Conservation (phyloP, 108 stramenopile species). For the Cyclotella kingstonii region DNA sequence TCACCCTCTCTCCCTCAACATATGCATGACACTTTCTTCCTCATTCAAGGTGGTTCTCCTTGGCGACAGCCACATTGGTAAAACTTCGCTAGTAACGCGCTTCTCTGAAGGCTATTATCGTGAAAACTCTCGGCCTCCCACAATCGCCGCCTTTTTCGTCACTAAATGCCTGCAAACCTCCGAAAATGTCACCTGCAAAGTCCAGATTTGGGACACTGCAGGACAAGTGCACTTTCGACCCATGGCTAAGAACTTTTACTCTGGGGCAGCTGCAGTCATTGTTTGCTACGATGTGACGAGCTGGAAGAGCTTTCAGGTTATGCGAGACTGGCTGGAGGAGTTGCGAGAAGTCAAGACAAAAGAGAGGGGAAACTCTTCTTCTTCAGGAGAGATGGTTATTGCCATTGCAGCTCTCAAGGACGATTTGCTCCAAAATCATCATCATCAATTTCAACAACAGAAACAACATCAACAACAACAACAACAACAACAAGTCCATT, state of each 20-base stretch:
- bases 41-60: slow-evolving; percentile 67
- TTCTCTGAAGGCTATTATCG: slow-evolving; percentile 84
- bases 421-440: too few species aligned
- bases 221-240: slow-evolving; percentile 58
- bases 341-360: slow-evolving; percentile 36
- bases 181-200: slow-evolving; percentile 59
- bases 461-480: too few species aligned
- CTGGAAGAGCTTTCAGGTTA: slow-evolving; percentile 53
- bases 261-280: slow-evolving; percentile 70
- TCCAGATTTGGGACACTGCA: slow-evolving; percentile 90
- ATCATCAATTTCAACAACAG: not conserved
- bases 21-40: not conserved
- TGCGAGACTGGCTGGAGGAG: slow-evolving; percentile 66
- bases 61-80: slow-evolving; percentile 79
- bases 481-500: too few species aligned
- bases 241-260: slow-evolving; percentile 70
- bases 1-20: too few species aligned
- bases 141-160: slow-evolving; percentile 74
- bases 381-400: slow-evolving; percentile 51
- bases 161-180: slow-evolving; percentile 71
- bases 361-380: slow-evolving; percentile 18
- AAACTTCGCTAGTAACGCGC: slow-evolving; percentile 78
- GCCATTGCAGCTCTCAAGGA: slow-evolving; percentile 76
- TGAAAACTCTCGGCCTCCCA: slow-evolving; percentile 53
- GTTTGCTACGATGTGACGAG: slow-evolving; percentile 71